These are phyloP conservation scores for Protea cynaroides DNA, from an alignment of 164 flowering plant genomes.

Conservation along the genomic window DNA sequence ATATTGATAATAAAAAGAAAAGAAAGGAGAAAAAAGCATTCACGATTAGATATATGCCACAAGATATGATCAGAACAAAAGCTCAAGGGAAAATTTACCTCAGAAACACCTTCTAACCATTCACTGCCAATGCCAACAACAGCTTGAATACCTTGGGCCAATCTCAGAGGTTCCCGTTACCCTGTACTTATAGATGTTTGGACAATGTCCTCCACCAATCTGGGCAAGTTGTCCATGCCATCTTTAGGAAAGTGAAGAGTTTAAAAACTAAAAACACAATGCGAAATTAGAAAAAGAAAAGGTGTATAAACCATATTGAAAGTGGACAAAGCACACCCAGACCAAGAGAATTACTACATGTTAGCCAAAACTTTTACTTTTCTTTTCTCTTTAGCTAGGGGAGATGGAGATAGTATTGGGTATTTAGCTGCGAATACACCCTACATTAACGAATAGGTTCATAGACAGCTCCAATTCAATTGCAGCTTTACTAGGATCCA, in stretches of 20 bases:
- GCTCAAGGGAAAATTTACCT: conserved; percentile 29
- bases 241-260: conserved; percentile 26
- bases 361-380: too few relatives aligned
- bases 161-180: conserved; percentile 76
- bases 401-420: too few relatives aligned
- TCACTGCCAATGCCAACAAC: conserved; percentile 84
- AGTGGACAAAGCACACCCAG: too few relatives aligned
- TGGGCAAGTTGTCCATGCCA: conserved; percentile 70
- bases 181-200: conserved; percentile 88
- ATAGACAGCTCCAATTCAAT: too few relatives aligned
- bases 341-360: too few relatives aligned
- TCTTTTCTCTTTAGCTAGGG: too few relatives aligned
- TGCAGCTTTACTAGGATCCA: too few relatives aligned
- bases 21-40: too few relatives aligned
- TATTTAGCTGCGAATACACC: too few relatives aligned
- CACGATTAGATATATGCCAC: background rate
- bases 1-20: background rate
- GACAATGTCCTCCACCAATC: conserved; percentile 82
- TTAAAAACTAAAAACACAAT: background rate
- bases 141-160: conserved; percentile 91
- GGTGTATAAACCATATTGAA: too few relatives aligned
- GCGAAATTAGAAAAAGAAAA: too few relatives aligned
- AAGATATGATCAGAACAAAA: background rate
- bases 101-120: conserved; percentile 80
- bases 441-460: too few relatives aligned